These are phyloP conservation scores for Mycena floridula DNA, from an alignment of 768 basidiomycete genomes.

Conservation along the genomic window DNA sequence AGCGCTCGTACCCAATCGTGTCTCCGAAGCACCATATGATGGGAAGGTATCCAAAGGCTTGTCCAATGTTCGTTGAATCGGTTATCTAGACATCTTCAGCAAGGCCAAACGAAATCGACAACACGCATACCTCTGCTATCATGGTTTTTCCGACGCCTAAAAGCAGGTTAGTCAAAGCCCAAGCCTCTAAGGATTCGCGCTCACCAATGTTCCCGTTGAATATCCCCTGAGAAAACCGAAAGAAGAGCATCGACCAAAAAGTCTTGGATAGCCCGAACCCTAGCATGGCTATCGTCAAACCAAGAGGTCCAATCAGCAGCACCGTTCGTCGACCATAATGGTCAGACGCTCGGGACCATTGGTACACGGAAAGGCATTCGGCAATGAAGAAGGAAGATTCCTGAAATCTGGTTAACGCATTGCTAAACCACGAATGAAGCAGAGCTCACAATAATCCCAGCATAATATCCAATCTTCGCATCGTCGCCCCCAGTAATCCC, in stretches of 20 bases:
- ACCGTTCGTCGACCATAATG: slow-evolving; percentile 26
- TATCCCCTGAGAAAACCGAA: slow-evolving; percentile 28
- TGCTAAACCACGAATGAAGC: too few relatives aligned
- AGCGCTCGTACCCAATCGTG: slow-evolving; percentile 17
- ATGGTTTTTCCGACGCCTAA: slow-evolving; percentile 39
- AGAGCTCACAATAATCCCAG: slow-evolving; percentile 35
- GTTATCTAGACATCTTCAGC: too few relatives aligned
- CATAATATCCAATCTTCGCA: slow-evolving; percentile 40
- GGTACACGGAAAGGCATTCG: slow-evolving; percentile 24
- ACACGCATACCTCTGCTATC: slow-evolving; percentile 45
- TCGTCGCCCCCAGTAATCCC: slow-evolving; percentile 39
- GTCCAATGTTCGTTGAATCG: slow-evolving; percentile 25
- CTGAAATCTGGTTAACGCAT: too few relatives aligned
- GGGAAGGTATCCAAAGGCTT: slow-evolving; percentile 22
- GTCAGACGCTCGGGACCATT: slow-evolving; percentile 31
- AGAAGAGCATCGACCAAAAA: slow-evolving; percentile 17
- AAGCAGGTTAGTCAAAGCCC: neutral
- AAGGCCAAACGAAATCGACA: too few relatives aligned
- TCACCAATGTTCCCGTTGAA: slow-evolving; percentile 34
- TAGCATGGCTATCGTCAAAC: slow-evolving; percentile 24
- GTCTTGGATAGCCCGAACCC: slow-evolving; percentile 28
- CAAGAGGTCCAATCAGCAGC: slow-evolving; percentile 26
- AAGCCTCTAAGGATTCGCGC: neutral
- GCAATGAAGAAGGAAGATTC: slow-evolving; percentile 31
- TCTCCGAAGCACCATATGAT: slow-evolving; percentile 22